Base-by-base conservation (phyloP, 1,139 yeast genomes). In the Blastobotrys persicus region DNA sequence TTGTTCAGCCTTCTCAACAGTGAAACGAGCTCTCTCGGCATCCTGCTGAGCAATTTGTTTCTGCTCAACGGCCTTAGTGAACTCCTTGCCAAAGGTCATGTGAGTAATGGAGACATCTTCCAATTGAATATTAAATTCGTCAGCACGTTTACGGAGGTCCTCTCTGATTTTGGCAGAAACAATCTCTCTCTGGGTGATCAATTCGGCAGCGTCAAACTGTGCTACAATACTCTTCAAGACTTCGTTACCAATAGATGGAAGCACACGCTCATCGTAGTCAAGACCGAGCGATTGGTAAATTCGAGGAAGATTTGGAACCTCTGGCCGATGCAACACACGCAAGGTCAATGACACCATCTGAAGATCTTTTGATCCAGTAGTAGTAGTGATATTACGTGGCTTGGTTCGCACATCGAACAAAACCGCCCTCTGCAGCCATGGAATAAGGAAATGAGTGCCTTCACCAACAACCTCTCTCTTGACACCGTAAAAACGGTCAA, bases 41-140 rank as follows among this genome's bases (percentile, higher is more conserved):
- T 94, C 98, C 72, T 94, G 98, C 74, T 92, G 98, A 31, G 98
- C 98, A 71, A 94, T 94, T 71, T 94, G 98, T 72, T 94, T 94
- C 73, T 88, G 96, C 73, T 94, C 99, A 51, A 92, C 98, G 19
- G 98, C 98, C 71, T 88, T 91, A 51, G 99, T 94, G 74, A 94
- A 94, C 66, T 94, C 99, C 59, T 79, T 80, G 49, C 98, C 98
- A 69, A 94, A 94, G 1, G 97, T 88, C 91, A 94, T 85, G 72
- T 94, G 98, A 18, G 99, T 94, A 58, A 94, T 94, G 26, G 97
- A 88, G 45, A 94, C 98, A 70, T 94, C 99, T 71, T 94, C 99
- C 61, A 94, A 78, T 66, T 79, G 85, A 64, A 94, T 91, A 69
- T 86, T 80, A 73, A 94, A 94, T 70, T 92, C 98, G 53, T 72